Conservation (phyloP, 768 basidiomycete species). For the Gelatoporia subvermispora region DNA sequence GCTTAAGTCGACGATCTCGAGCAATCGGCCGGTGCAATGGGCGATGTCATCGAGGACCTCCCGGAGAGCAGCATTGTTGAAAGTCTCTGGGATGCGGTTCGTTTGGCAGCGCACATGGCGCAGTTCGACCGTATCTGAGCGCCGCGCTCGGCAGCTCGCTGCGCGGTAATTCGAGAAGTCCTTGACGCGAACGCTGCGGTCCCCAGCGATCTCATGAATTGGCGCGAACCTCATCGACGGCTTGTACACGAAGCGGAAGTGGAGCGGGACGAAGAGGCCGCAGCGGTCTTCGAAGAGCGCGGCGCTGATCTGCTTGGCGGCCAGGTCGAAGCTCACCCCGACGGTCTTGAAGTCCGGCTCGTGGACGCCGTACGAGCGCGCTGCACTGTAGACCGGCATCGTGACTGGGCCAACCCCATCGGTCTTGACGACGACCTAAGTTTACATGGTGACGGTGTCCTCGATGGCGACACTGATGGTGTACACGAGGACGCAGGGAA, state of each 20-base stretch:
- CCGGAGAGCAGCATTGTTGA: slow-evolving; percentile 92
- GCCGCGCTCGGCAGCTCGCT: slow-evolving; percentile 97
- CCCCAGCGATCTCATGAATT: slow-evolving; percentile 83
- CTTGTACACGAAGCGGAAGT: slow-evolving; percentile 79
- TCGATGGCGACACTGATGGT: too few species aligned
- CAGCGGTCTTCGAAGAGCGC: slow-evolving; percentile 81
- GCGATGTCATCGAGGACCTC: slow-evolving; percentile 95
- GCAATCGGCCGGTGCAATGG: slow-evolving; percentile 65
- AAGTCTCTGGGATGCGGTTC: slow-evolving; percentile 87
- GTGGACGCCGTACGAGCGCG: slow-evolving; percentile 75
- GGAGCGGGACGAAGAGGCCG: slow-evolving; percentile 71
- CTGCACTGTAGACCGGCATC: slow-evolving; percentile 69
- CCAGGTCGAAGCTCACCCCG: slow-evolving; percentile 56
- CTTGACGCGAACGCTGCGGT: slow-evolving; percentile 88
- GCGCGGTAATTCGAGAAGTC: slow-evolving; percentile 99
- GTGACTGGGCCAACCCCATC: slow-evolving; percentile 44
- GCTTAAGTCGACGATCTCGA: slow-evolving; percentile 97
- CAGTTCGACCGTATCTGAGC: slow-evolving; percentile 90
- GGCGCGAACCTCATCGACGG: slow-evolving; percentile 87
- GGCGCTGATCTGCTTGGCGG: slow-evolving; percentile 57
- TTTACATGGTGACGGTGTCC: too few species aligned
- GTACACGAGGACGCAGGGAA: too few species aligned
- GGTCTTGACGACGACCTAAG: slow-evolving; percentile 55
- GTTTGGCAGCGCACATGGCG: slow-evolving; percentile 99
- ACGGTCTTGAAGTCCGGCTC: slow-evolving; percentile 77